Evolutionary conservation across 2,329 filamentous ascomycete genomes (phyloP).

Genomic region (Cyphellophora europaea): DNA sequence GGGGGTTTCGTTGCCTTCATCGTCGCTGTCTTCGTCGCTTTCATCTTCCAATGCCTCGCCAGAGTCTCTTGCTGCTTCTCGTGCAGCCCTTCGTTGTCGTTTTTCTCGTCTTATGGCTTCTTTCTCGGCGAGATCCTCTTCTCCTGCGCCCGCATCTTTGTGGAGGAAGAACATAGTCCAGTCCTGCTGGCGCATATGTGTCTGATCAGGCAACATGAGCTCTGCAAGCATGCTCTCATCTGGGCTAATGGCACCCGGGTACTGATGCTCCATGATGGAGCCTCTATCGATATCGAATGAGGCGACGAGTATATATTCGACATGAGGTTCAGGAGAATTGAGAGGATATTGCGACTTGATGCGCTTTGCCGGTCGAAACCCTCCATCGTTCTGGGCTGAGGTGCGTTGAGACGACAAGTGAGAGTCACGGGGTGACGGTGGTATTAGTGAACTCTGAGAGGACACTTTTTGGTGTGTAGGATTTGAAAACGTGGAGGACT

Average conservation of each 20-base stretch:
- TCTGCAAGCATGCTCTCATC: constrained; percentile 98
- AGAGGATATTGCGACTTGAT: constrained; percentile 67
- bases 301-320: constrained; percentile 95
- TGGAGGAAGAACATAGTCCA: constrained; percentile 99
- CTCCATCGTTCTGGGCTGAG: constrained; percentile 22
- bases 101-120: constrained; percentile 36
- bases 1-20: constrained; percentile 69
- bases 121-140: constrained; percentile 56
- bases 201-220: constrained; percentile 95
- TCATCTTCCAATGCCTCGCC: constrained; percentile 17
- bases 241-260: constrained; percentile 85
- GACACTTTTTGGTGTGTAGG: constrained; percentile 30
- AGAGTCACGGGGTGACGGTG: constrained; percentile 40
- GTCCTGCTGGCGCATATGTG: constrained; percentile 87
- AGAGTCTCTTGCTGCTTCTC: constrained; percentile 27
- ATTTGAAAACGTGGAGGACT: constrained; percentile 21
- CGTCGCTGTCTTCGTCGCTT: constrained; percentile 32
- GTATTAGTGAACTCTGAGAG: constrained; percentile 51
- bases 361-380: constrained; percentile 34
- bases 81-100: constrained; percentile 29
- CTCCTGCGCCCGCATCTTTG: constrained; percentile 79
- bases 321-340: constrained; percentile 76
- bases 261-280: constrained; percentile 97
- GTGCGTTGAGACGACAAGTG: constrained; percentile 26
- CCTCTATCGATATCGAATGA: constrained; percentile 96